A percentile compares a stretch with the other conserved stretches of the same genome.
These are phyloP conservation scores for Zygnema cylindricum DNA, from an alignment of 139 green algal genomes.

Conservation along the genomic window DNA sequence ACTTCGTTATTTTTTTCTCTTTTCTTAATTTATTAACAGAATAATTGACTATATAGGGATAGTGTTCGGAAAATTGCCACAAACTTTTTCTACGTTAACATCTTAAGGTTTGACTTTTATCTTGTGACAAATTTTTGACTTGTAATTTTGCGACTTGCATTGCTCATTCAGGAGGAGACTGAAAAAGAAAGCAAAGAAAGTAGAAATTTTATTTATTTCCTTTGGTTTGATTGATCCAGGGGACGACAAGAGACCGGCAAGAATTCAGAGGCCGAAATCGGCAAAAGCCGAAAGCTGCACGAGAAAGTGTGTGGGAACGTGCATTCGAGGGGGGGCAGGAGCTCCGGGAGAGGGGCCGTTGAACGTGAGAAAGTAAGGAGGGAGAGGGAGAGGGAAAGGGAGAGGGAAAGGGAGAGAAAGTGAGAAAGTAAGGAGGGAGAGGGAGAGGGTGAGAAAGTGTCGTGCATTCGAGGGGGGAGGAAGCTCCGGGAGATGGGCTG, in stretches of 20 bases:
- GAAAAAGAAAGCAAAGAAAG: not conserved
- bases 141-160: not conserved
- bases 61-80: not conserved
- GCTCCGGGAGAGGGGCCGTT: constrained; percentile 7
- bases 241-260: not conserved
- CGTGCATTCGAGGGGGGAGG: too few species aligned
- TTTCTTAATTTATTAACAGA: not conserved
- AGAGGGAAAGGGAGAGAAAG: too few species aligned
- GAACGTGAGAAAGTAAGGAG: constrained; percentile 2
- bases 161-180: not conserved
- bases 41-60: not conserved
- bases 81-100: not conserved
- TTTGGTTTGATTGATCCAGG: too few species aligned
- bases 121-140: not conserved
- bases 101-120: not conserved
- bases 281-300: constrained; percentile 12
- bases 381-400: too few species aligned
- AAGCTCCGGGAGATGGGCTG: too few species aligned
- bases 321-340: constrained; percentile 15
- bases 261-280: constrained; percentile 18
- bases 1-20: not conserved
- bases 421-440: too few species aligned
- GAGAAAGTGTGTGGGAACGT: constrained; percentile 15
- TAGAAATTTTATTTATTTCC: not conserved
- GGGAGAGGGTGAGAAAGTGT: too few species aligned